Evolutionary conservation across 441 rosid genomes (phyloP).

Genomic region (Syzygium syzygioides): DNA sequence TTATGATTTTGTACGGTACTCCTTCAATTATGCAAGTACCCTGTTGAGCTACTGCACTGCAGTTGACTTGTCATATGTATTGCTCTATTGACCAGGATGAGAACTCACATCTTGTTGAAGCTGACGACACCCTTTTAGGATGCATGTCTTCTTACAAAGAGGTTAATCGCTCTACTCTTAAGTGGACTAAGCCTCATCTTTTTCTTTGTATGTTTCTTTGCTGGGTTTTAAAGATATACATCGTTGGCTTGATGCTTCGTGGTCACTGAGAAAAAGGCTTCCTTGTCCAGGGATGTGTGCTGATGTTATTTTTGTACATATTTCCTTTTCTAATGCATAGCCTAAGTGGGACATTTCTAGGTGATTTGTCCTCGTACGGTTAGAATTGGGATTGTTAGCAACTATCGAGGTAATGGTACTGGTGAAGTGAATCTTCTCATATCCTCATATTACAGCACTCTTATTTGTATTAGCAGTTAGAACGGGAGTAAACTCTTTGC

Average conservation of each 20-base stretch:
- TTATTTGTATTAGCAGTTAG: neutral
- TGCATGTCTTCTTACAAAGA: constrained; percentile 73
- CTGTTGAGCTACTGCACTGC: neutral
- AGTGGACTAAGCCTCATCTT: neutral
- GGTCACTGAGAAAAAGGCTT: neutral
- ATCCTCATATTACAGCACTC: neutral
- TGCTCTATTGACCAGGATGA: constrained; percentile 25
- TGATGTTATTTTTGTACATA: neutral
- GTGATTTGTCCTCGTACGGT: neutral
- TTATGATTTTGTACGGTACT: neutral
- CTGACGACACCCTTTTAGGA: constrained; percentile 46
- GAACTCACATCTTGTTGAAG: constrained; percentile 12
- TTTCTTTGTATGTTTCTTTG: neutral
- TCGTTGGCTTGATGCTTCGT: neutral
- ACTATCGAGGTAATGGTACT: neutral
- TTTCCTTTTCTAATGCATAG: neutral
- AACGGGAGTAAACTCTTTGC: neutral
- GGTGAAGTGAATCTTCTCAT: neutral
- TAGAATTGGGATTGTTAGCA: neutral
- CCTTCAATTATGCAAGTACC: neutral
- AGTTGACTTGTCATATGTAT: constrained; percentile 4
- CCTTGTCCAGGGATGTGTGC: neutral
- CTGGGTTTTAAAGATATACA: neutral
- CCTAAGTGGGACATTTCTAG: neutral
- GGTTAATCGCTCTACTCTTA: constrained; percentile 23